A percentile compares a stretch with the other conserved stretches of the same genome.
phyloP scores from a whole-genome alignment of 2,329 filamentous ascomycete genomes.

The Xylariaceae sp. region DNA sequence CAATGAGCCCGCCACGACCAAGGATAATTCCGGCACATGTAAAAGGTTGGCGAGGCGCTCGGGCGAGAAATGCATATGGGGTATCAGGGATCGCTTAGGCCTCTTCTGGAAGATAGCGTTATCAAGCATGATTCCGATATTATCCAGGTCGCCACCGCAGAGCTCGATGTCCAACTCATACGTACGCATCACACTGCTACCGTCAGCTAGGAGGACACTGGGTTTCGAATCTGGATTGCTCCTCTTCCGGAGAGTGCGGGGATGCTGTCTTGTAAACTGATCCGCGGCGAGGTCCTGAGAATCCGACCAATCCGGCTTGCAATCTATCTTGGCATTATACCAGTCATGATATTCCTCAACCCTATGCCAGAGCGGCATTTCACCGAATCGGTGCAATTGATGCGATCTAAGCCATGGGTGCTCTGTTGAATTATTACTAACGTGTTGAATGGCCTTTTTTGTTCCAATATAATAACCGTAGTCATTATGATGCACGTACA shows the following conservation, averaged over 20 bases:
- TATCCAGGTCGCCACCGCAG: conserved; percentile 36
- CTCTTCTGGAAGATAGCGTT: conserved; percentile 35
- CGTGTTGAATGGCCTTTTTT: conserved; percentile 25
- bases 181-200: conserved; percentile 50
- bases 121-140: conserved; percentile 43
- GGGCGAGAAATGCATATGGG: conserved; percentile 4
- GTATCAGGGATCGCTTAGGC: conserved; percentile 36
- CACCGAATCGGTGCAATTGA: conserved; percentile 20
- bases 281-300: conserved; percentile 9
- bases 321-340: conserved; percentile 1
- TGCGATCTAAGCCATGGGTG: conserved; percentile 37
- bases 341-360: not conserved
- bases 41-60: conserved; percentile 67
- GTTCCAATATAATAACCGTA: conserved; percentile 39
- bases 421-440: conserved; percentile 34
- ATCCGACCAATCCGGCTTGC: not conserved
- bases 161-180: conserved; percentile 58
- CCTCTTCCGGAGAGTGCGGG: not conserved
- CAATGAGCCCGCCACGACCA: conserved; percentile 71
- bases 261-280: not conserved
- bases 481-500: conserved; percentile 19
- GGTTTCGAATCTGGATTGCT: not conserved
- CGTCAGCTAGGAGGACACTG: not conserved
- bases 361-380: not conserved
- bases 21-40: conserved; percentile 71